phyloP scores from a whole-genome alignment of 257 asterid species.

The Catharanthus roseus region DNA sequence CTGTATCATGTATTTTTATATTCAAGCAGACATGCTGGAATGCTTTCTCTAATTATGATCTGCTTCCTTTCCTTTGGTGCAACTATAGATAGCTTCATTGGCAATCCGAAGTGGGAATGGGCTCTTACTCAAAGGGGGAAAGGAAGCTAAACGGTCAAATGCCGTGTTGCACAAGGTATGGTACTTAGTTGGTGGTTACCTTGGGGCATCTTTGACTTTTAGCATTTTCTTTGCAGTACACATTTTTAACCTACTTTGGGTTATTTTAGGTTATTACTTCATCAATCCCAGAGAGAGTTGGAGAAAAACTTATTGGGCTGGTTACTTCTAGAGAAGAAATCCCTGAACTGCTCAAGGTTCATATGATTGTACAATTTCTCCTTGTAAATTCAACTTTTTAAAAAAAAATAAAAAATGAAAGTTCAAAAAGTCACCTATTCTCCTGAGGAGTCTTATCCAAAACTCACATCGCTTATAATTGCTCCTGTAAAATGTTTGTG shows the following conservation, averaged over 20 bases:
- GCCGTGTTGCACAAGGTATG: slow-evolving; percentile 65
- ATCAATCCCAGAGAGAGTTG: slow-evolving; percentile 61
- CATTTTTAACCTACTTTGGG: not conserved
- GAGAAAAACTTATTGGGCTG: slow-evolving; percentile 67
- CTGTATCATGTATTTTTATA: not conserved
- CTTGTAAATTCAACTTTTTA: not conserved
- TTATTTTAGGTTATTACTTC: slow-evolving; percentile 54
- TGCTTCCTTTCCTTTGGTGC: slow-evolving; percentile 7
- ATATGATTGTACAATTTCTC: slow-evolving; percentile 1
- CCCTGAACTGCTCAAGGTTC: slow-evolving; percentile 76
- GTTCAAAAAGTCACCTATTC: not conserved
- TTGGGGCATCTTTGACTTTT: slow-evolving; percentile 1
- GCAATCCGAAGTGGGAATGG: slow-evolving; percentile 87
- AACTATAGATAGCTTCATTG: slow-evolving; percentile 67
- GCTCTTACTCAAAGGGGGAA: slow-evolving; percentile 77
- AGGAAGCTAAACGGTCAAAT: slow-evolving; percentile 72
- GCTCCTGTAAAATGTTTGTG: not conserved
- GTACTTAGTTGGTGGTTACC: not conserved
- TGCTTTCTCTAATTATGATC: slow-evolving; percentile 1
- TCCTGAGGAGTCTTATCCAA: not conserved
- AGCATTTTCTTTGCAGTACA: slow-evolving; percentile 3
- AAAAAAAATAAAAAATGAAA: too few relatives aligned
- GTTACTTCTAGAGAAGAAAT: slow-evolving; percentile 78
- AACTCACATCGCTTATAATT: not conserved
- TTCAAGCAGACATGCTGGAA: slow-evolving; percentile 4